Percentiles rank a stretch among this genome's conserved stretches.
These are phyloP conservation scores for Ceratobasidium papillatum DNA, from an alignment of 1,284 basidiomycete genomes.

Conservation along the genomic window DNA sequence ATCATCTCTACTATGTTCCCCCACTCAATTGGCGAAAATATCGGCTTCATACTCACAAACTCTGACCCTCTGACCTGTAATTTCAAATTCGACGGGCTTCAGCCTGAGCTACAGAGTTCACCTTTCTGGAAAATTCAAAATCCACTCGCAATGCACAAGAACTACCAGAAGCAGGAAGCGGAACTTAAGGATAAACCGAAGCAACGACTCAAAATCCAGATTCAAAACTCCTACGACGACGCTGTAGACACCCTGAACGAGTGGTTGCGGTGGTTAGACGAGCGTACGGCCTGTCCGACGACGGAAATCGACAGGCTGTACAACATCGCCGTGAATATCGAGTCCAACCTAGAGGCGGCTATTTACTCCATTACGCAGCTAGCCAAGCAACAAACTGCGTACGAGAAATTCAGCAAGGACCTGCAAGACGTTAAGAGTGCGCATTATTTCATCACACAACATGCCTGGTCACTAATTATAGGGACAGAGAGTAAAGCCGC, in stretches of 20 bases:
- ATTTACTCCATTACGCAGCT: neutral
- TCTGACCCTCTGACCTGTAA: slow-evolving; percentile 46
- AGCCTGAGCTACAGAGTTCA: slow-evolving; percentile 10
- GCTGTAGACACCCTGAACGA: neutral
- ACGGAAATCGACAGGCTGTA: slow-evolving; percentile 16
- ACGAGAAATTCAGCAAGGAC: neutral
- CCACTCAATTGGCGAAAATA: slow-evolving; percentile 48
- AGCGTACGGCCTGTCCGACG: neutral
- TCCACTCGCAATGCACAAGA: slow-evolving; percentile 6
- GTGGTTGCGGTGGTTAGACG: slow-evolving; percentile 15
- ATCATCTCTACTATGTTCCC: slow-evolving; percentile 50
- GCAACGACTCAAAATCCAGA: neutral
- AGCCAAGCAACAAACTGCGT: neutral
- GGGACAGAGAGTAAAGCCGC: neutral
- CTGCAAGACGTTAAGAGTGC: neutral
- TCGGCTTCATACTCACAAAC: slow-evolving; percentile 50
- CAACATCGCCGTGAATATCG: neutral
- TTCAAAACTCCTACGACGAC: neutral
- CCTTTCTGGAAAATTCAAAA: slow-evolving; percentile 1
- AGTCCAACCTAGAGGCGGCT: slow-evolving; percentile 11
- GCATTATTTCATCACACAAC: too few species aligned
- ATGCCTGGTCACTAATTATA: neutral
- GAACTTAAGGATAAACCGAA: neutral
- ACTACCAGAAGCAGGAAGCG: neutral
- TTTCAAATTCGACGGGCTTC: slow-evolving; percentile 46